A percentile compares a stretch with the other conserved stretches of the same genome.
Conservation (phyloP, 1,284 basidiomycete genomes). For the Phaffia rhodozyma region DNA sequence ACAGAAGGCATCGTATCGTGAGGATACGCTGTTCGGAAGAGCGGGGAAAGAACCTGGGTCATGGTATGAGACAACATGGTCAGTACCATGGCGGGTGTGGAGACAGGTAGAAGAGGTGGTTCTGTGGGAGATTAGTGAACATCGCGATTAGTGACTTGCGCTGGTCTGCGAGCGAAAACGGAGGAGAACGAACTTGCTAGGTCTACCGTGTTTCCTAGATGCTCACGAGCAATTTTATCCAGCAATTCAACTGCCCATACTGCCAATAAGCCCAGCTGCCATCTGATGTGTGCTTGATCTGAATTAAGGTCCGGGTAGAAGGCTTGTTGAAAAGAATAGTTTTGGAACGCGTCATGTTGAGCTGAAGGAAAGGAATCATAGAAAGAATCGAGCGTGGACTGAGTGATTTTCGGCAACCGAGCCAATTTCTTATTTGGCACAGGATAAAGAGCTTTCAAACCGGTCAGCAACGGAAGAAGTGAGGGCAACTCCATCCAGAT, state of each 20-base stretch:
- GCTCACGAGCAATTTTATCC: constrained; percentile 1
- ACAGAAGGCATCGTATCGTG: not conserved
- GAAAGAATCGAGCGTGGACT: too few species aligned
- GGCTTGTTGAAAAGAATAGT: too few species aligned
- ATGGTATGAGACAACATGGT: constrained; percentile 7
- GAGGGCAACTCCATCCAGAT: too few species aligned
- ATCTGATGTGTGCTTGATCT: not conserved
- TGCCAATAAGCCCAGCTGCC: constrained; percentile 1
- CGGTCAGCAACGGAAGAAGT: too few species aligned
- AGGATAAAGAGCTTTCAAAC: too few species aligned
- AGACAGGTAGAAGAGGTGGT: constrained; percentile 4
- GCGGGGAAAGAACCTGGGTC: constrained; percentile 6
- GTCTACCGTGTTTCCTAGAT: not conserved
- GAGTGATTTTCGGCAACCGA: too few species aligned
- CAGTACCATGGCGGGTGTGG: constrained; percentile 4
- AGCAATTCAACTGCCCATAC: not conserved
- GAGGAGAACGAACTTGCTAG: not conserved
- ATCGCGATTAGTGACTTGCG: not conserved
- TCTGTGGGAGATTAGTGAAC: not conserved
- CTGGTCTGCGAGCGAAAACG: not conserved
- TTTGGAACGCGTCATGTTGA: too few species aligned
- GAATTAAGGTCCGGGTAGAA: too few species aligned
- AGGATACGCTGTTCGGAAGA: constrained; percentile 2
- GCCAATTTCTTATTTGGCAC: too few species aligned
- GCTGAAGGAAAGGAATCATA: too few species aligned